Evolutionary conservation across 2,329 filamentous ascomycete species (phyloP), one percentile per base, ranked within the genome.

Genomic region (Aureobasidium subglaciale): DNA sequence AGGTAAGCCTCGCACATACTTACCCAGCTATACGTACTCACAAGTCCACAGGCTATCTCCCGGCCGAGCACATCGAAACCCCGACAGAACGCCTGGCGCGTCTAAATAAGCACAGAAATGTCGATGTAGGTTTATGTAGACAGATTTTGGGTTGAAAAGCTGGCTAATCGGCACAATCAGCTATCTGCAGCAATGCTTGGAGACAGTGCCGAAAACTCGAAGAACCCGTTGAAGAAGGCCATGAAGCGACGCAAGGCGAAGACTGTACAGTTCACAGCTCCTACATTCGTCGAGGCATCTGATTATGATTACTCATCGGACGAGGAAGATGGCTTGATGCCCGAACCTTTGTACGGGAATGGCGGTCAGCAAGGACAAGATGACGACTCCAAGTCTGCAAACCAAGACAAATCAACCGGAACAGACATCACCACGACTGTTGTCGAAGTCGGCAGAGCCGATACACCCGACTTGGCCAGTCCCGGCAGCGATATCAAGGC

Each of bases 31-130:
- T 22, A 34, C 29, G 5, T 35, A 49, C 50, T 45, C 71, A 66
- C 60, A 52, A 20, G 10, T 49, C 24, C 18, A 32, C 59, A 96
- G 92, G 92, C 40, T 99, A 99, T 68, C 77, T 99, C 55, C 93
- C 93, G 48, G 93, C 93, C 46, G 93, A 99, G 71, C 93, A 99
- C 69, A 99, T 99, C 62, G 93, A 99, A 70, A 99, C 93, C 8
- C 93, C 93, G 2, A 96, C 92, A 15, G 93, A 99, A 76, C 82
- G 93, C 67, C 74, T 99, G 59, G 93, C 93, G 42, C 84, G 93
- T 61, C 74, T 97, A 61, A 99, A 99, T 72, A 99, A 99, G 73
- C 93, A 99, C 73, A 84, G 93, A 67, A 99, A 99, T 67, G 91
- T 97, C 64, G 93, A 99, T 75, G 90, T 95, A 81, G 61, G 88